A percentile compares a stretch with the other conserved stretches of the same genome.
These are phyloP conservation scores for Macrocystidia cucumis DNA, from an alignment of 1,284 basidiomycete genomes.

Conservation along the genomic window DNA sequence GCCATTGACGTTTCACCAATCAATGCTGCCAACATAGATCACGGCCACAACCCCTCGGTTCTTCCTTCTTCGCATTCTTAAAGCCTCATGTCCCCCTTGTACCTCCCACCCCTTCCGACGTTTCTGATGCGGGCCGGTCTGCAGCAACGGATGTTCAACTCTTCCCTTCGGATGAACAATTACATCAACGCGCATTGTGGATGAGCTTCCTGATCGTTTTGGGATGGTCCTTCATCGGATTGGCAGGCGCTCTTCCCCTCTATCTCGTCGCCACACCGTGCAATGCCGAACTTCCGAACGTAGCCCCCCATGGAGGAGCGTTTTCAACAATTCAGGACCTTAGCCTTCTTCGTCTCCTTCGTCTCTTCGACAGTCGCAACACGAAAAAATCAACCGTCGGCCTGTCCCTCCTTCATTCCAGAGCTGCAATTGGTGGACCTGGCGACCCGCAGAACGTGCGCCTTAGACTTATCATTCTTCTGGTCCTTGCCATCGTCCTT, in stretches of 20 bases:
- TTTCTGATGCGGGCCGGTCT: constrained; percentile 46
- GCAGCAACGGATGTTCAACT: constrained; percentile 38
- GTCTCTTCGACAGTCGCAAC: constrained; percentile 52
- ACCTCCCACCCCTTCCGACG: constrained; percentile 46
- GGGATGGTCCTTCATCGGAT: constrained; percentile 58
- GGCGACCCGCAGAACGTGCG: constrained; percentile 39
- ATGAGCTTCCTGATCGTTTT: constrained; percentile 53
- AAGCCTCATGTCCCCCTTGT: constrained; percentile 62
- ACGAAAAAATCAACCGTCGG: constrained; percentile 28
- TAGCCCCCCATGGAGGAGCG: constrained; percentile 44
- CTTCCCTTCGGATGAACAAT: constrained; percentile 67
- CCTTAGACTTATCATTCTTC: constrained; percentile 58
- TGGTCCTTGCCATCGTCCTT: constrained; percentile 50
- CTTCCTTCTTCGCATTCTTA: constrained; percentile 57
- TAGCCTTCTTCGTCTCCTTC: constrained; percentile 62
- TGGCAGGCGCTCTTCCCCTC: constrained; percentile 61
- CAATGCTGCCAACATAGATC: too few species aligned
- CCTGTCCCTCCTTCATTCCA: constrained; percentile 19
- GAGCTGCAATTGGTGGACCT: constrained; percentile 26
- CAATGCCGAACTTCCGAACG: constrained; percentile 41
- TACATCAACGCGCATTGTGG: constrained; percentile 62
- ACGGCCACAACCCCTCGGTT: constrained; percentile 54
- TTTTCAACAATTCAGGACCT: constrained; percentile 69
- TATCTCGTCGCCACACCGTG: constrained; percentile 67
- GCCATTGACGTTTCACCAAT: constrained; percentile 24